Percentiles rank a stretch among this genome's conserved stretches.
Conservation (phyloP, 176 grass and related monocot species). For the Aegilops speltoides region DNA sequence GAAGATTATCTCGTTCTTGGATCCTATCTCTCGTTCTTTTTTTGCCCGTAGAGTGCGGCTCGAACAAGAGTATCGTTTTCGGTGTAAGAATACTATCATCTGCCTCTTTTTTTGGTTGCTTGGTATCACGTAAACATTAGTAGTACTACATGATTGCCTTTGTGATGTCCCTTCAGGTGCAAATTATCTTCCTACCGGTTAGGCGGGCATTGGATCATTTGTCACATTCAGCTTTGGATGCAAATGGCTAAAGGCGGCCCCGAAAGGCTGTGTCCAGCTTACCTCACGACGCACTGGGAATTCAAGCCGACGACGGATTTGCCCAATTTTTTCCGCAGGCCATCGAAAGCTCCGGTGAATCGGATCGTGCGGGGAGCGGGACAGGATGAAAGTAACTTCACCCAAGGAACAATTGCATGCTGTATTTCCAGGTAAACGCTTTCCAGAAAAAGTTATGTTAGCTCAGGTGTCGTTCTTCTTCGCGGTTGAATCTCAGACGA, state of each 20-base stretch:
- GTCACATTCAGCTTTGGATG: slow-evolving; percentile 23
- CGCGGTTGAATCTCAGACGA: slow-evolving; percentile 1
- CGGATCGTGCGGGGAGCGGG: neutral
- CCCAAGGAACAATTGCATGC: neutral
- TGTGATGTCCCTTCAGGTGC: slow-evolving; percentile 17
- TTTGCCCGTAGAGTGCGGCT: neutral
- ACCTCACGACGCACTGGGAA: slow-evolving; percentile 25
- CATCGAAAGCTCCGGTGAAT: neutral
- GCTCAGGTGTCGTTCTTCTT: slow-evolving; percentile 13
- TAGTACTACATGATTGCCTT: slow-evolving; percentile 36
- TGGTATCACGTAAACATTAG: slow-evolving; percentile 11
- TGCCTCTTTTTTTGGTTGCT: neutral
- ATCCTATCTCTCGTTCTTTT: slow-evolving; percentile 7
- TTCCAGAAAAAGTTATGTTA: neutral
- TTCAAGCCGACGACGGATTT: neutral
- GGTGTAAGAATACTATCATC: slow-evolving; percentile 28
- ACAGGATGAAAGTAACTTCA: slow-evolving; percentile 17
- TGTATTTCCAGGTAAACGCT: neutral
- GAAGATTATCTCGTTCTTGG: slow-evolving; percentile 29
- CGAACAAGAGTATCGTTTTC: slow-evolving; percentile 18
- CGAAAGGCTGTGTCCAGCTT: slow-evolving; percentile 27
- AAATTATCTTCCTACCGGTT: slow-evolving; percentile 26
- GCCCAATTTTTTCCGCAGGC: neutral
- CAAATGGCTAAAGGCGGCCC: neutral
- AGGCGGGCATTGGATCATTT: neutral